phyloP scores from a whole-genome alignment of 2,329 filamentous ascomycete species.

The Neopestalotiopsis rosae region DNA sequence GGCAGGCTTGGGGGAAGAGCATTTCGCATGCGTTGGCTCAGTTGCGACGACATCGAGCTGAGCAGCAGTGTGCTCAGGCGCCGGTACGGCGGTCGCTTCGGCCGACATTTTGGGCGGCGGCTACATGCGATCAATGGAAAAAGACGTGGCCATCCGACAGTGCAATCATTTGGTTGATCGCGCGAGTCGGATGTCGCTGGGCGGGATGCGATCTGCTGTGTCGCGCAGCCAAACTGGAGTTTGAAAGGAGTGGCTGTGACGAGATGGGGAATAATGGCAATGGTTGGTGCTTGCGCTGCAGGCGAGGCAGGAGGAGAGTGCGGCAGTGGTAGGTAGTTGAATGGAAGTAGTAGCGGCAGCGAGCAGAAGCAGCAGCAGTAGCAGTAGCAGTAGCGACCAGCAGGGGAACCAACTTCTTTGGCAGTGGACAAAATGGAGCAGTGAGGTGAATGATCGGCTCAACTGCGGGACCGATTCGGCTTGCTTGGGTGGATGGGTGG shows the following conservation, averaged over 20 bases:
- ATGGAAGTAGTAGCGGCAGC: not conserved
- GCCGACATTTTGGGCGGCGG: constrained; percentile 55
- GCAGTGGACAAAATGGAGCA: not conserved
- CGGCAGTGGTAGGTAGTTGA: not conserved
- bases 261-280: constrained; percentile 2
- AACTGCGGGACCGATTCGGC: not conserved
- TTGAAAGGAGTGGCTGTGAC: constrained; percentile 11
- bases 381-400: not conserved
- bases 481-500: not conserved
- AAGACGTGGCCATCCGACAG: constrained; percentile 21
- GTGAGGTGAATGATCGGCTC: constrained; percentile 1
- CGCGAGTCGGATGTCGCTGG: not conserved
- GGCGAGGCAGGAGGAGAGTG: constrained; percentile 1
- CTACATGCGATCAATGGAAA: constrained; percentile 47
- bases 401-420: not conserved
- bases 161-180: constrained; percentile 10
- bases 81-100: constrained; percentile 57
- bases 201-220: not conserved
- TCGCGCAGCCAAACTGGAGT: not conserved
- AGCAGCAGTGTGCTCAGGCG: constrained; percentile 40
- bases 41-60: constrained; percentile 31
- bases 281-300: constrained; percentile 4
- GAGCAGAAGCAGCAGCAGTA: not conserved
- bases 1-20: constrained; percentile 42
- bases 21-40: constrained; percentile 31